Evolutionary conservation across 2,329 filamentous ascomycete species (phyloP), one percentile per base, ranked within the genome.

Genomic region (Claviceps sp.): DNA sequence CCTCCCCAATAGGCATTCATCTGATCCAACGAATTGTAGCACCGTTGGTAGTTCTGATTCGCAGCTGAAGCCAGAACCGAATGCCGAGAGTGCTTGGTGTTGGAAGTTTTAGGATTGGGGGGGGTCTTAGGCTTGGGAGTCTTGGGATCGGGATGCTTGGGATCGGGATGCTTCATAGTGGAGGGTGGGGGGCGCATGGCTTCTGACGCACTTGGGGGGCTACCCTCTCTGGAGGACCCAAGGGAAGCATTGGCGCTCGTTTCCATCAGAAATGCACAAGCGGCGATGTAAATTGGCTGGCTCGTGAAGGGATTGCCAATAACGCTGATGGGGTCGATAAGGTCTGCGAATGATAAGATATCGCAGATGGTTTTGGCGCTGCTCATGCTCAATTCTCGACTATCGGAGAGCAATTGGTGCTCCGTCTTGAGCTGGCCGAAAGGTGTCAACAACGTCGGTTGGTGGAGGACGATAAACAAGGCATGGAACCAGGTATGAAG

Each of bases 341-440:
- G 70, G 62, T 94, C 87, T 0, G 88, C 87, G 65, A 94, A 94
- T 1, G 86, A 84, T 8, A 94, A 69, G 16, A 95, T 95, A 60
- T 95, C 89, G 37, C 87, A 88, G 54, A 95, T 93, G 0, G 89
- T 94, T 70, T 94, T 95, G 13, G 89, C 89, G 24, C 87, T 91
- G 14, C 86, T 90, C 84, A 91, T 90, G 54, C 86, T 88, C 5
- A 83, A 66, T 63, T 93, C 87, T 52, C 87, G 82, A 57, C 87
- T 93, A 61, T 93, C 87, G 0, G 85, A 80, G 40, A 89, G 80
- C 1, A 95, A 73, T 52, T 89, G 84, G 48, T 87, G 76, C 50
- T 85, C 82, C 52, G 70, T 71, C 45, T 68, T 71, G 37, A 76
- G 63, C 14, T 72, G 68, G n/a, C 74, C 75, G 59, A 93, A 89